Base-by-base conservation (phyloP, 2,329 filamentous ascomycete genomes). In the Phaeosphaeriaceae sp. region DNA sequence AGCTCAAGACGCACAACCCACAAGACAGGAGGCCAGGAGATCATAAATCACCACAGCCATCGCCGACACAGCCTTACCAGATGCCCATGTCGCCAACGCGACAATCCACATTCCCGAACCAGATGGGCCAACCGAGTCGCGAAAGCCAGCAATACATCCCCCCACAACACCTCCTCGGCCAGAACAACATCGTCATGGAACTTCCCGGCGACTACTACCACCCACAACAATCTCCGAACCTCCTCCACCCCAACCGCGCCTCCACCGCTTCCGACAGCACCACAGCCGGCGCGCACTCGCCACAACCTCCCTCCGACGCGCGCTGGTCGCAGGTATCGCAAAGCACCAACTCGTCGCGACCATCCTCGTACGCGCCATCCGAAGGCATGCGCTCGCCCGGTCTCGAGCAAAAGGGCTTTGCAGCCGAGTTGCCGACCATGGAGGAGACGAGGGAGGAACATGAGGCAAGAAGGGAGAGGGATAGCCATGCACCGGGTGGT, bases 1-100 rank as follows among this genome's bases (percentile, higher is more conserved):
- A 80, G 67, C 79, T 90, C 58, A 86, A 81, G 77, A 90, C 88
- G 0, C 72, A 86, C 60, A 85, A 84, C 63, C 82, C 82, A 1
- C 80, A 77, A 40, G 77, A 79, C 42, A 71, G 69, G 22, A 68
- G 68, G 2, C 51, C 58, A 19, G 2, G 48, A 49, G 54, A 48
- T 13, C 60, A 61, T 22, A 53, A 52, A 9, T 70, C 67, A 1
- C 70, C 67, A 6, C 66, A 61, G 6, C 51, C 61, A 4, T 71
- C 70, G 10, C 67, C 70, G 11, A 57, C 63, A 17, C 65, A 69
- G 33, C 60, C 56, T 2, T 76, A 77, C 61, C 57, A 68, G 17
- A 60, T 74, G 48, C 73, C 72, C 36, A 51, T 58, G 60, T 74
- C 72, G 9, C 74, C 72, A 3, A 52, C 51, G 40, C 69, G 48